Evolutionary conservation across 2,329 filamentous ascomycete species (phyloP), one percentile per base, ranked within the genome.

Genomic region (Stemphylium beticola): DNA sequence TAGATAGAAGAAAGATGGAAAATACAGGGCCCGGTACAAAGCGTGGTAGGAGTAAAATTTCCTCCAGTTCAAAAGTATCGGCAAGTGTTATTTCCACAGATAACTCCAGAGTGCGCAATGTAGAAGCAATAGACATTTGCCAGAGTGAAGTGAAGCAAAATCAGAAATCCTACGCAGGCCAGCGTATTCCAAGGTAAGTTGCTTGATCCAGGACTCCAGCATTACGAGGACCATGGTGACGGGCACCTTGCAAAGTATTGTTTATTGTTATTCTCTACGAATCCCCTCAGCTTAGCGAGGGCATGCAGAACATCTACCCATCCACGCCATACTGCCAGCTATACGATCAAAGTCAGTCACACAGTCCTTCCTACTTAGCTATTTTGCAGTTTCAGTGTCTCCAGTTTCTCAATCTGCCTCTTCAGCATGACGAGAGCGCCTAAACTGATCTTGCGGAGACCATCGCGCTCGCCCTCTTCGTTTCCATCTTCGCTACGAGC

Each of bases 391-490:
- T 53, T 64, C 38, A 72, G 39, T 6, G 47, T 60, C 53, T 76
- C 74, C 53, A 81, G 55, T 53, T 66, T 74, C 44, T 67, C 74
- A 26, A 79, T 62, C 57, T 77, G 73, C 49, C 76, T 66, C 62
- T 69, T 74, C 37, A 79, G 57, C 68, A 77, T 72, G 2, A 79
- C 74, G 43, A 78, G 59, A 17, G 81, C 82, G 17, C 82, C 82
- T 12, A 76, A 73, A 47, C 78, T 82, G 53, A 83, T 75, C 17
- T 71, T 74, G 7, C 74, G 72, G n/a, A 82, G 55, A 0, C 81
- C 81, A 61, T 82, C 79, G 1, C 72, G 66, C 54, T 74, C 64
- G 1, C 62, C 61, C 17, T 68, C 62, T 9, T 65, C 60, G 9
- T 56, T 55, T 1, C 62, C 64, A 18, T 65, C 58, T 18, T 65